Conservation (phyloP, 306 rosid genomes). For the Citrullus amarus region DNA sequence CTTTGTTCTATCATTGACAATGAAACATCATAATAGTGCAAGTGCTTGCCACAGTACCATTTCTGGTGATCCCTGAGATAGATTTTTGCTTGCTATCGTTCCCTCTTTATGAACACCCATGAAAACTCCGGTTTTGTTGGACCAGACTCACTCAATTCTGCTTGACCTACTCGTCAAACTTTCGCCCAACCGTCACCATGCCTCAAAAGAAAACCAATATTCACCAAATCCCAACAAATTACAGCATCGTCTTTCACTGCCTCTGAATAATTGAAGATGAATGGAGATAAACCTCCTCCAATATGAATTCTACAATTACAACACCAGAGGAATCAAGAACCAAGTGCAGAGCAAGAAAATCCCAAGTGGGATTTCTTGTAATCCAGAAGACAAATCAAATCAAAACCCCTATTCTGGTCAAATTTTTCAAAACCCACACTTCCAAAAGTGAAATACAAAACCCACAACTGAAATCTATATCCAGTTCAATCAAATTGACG, state of each 20-base stretch:
- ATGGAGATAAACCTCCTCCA: background rate
- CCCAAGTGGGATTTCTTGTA: background rate
- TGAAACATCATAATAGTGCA: background rate
- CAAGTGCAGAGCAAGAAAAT: background rate
- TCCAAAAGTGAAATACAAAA: background rate
- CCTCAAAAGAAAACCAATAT: slow-evolving; percentile 16
- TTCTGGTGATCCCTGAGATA: slow-evolving; percentile 25
- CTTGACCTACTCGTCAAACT: background rate
- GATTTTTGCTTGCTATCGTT: slow-evolving; percentile 30
- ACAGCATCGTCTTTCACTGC: background rate
- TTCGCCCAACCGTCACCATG: slow-evolving; percentile 8
- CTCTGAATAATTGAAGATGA: background rate
- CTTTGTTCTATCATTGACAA: background rate
- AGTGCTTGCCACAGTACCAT: slow-evolving; percentile 25
- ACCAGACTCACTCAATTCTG: slow-evolving; percentile 13
- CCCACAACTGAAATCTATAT: background rate
- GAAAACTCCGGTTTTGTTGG: slow-evolving; percentile 8
- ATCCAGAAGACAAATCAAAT: background rate
- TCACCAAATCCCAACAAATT: slow-evolving; percentile 13
- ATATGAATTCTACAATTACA: background rate
- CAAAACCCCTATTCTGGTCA: background rate
- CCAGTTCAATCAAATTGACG: slow-evolving; percentile 1
- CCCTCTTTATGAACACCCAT: slow-evolving; percentile 60
- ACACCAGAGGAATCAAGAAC: background rate
- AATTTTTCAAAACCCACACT: background rate